Evolutionary conservation across 2,329 filamentous ascomycete species (phyloP), one percentile per base, ranked within the genome.

Genomic region (Hymenoscyphus fraxineus): DNA sequence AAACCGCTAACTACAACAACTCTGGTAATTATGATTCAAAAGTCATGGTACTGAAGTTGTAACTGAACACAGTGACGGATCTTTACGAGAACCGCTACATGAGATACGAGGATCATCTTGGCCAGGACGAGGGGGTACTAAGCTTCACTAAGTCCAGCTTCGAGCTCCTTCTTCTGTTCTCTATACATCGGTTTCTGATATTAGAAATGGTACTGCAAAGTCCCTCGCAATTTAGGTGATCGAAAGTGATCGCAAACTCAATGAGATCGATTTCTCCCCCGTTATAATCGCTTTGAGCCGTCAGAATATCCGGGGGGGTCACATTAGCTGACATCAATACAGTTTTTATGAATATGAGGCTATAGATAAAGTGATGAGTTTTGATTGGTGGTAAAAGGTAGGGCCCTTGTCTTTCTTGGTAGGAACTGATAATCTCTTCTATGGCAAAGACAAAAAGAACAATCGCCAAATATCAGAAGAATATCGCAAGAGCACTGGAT

Each of bases 171-270:
- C 22, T 40, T 6, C 41, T 41, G 2, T 40, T 2, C 41, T 41
- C 13, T 2, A 51, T 16, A 41, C 59, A 10, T 32, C 41, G 32
- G 59, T 60, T 39, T 72, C 76, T 16, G 76, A 77, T 58, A 72
- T 75, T 47, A 75, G 76, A 47, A 75, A 74, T 61, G 76, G 76
- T 9, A 74, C 74, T 1, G 76, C 75, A 13, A 72, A 75, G 22
- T 68, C 76, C 10, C 73, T 74, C 6, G 44, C 69, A 7, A 63
- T 69, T 61, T 69, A 73, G 6, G 67, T 72, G 16, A 66, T 69
- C 44, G 56, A 69, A 13, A 70, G 71, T 7, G 72, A 69, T 38
- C 66, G 67, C 6, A 58, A 54, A n/a, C 64, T 65, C 3, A 16
- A 54, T 12, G 66, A 64, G 3, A 66, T 69, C 12, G 74, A 73